Evolutionary conservation across 441 rosid genomes (phyloP).

Genomic region (Croton laevigatus): DNA sequence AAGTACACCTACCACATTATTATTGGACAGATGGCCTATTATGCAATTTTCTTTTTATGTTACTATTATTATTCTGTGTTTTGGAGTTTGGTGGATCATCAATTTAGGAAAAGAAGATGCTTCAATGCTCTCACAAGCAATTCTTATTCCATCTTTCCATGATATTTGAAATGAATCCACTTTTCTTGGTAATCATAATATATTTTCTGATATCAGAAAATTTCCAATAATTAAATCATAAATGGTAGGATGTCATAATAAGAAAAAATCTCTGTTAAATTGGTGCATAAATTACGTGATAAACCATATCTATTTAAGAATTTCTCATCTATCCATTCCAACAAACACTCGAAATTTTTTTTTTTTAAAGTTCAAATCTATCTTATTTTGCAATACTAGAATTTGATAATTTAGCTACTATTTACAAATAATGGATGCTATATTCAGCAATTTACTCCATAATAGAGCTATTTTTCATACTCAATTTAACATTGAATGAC

Average conservation of each 20-base stretch:
- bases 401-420: background rate
- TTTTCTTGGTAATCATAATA: background rate
- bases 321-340: no score
- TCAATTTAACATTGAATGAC: no score
- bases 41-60: background rate
- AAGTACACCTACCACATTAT: background rate
- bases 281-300: no score
- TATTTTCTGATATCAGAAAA: no score
- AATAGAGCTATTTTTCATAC: no score
- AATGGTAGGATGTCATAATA: no score
- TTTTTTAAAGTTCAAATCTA: background rate
- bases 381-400: background rate
- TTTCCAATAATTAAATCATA: background rate
- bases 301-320: no score
- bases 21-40: background rate
- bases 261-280: no score
- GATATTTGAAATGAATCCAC: background rate
- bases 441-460: no score
- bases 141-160: slow-evolving; percentile 8
- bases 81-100: slow-evolving; percentile 1
- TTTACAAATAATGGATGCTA: no score
- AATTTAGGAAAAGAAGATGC: background rate
- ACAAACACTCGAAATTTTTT: background rate
- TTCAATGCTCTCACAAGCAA: slow-evolving; percentile 5
- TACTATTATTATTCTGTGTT: background rate